Evolutionary conservation across 495 filamentous ascomycete genomes (phyloP), one percentile per base, ranked within the genome.

Genomic region (Bacidia rubella): DNA sequence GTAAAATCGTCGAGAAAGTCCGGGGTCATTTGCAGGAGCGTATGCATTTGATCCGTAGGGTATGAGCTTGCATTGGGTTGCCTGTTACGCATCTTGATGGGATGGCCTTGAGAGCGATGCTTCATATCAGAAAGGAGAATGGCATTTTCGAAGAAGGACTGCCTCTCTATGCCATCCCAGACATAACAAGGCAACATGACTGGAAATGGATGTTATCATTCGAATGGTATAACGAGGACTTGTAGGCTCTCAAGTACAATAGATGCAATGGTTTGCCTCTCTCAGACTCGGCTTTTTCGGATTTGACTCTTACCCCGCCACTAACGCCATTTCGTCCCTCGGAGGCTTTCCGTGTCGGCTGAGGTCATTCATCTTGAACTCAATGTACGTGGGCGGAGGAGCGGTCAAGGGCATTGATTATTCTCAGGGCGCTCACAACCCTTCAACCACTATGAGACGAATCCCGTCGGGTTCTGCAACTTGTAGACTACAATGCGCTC

Each of bases 81-180:
- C 41, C 41, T 44, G 41, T 44, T 44, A 51, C 23, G 49, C 49
- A 51, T 51, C 39, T 51, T 51, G 49, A 51, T 40, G 11, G 49
- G 35, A 20, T 51, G 17, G 19, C 49, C 49, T 51, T 51, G 49
- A 51, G 49, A 51, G 39, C 49, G 49, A 40, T 43, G 39, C 39
- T 51, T 51, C 20, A 43, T 20, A 20, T 51, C 49, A 40, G 41
- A 44, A 44, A 51, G 49, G 23, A 51, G 49, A 41, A 51, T 51
- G 23, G 49, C 49, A 40, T 51, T 51, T 40, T 51, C 49, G 49
- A 41, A 51, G 49, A 51, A 51, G 39, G 49, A 51, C 35, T 40
- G 19, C 39, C 49, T 51, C 2, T 51, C 49, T 20, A 51, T 26
- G 17, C 49, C 49, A 40, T 51, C 17, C 49, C 49, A 51, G 49